These are phyloP conservation scores for Protomyces lactucae-debilis DNA, from an alignment of 1,139 yeast species.

Conservation along the genomic window DNA sequence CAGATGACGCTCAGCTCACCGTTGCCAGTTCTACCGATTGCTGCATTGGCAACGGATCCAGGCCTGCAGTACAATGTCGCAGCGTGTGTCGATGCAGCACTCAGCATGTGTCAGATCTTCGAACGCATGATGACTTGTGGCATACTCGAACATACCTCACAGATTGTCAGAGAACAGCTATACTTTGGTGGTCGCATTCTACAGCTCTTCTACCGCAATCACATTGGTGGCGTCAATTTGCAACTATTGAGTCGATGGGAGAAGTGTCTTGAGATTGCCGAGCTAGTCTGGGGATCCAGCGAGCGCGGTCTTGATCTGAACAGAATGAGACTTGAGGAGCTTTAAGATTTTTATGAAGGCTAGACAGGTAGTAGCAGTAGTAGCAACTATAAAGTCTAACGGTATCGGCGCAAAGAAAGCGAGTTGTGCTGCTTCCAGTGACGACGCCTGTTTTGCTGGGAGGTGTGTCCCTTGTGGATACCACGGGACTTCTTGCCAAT, in stretches of 20 bases:
- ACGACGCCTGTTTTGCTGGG: conserved; percentile 54
- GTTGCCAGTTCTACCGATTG: neutral
- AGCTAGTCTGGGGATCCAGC: conserved; percentile 17
- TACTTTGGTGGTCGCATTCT: conserved; percentile 18
- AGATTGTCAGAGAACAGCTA: conserved; percentile 6
- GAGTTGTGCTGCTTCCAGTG: conserved; percentile 99
- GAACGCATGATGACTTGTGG: neutral
- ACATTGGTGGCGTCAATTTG: neutral
- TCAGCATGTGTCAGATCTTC: neutral
- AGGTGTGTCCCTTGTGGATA: conserved; percentile 97
- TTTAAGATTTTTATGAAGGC: neutral
- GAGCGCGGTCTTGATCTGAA: conserved; percentile 1
- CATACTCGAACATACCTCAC: conserved; percentile 8
- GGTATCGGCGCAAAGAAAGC: conserved; percentile 99
- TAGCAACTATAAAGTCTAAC: conserved; percentile 62
- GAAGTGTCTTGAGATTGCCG: conserved; percentile 13
- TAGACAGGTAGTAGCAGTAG: neutral
- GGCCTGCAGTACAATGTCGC: neutral
- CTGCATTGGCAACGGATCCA: neutral
- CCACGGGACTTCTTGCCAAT: conserved; percentile 50
- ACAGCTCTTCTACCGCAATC: conserved; percentile 12
- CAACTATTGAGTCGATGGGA: conserved; percentile 13
- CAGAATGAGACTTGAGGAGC: conserved; percentile 12
- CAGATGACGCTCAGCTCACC: neutral
- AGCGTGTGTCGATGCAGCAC: neutral